Conservation (phyloP, 371 early-diverging fungal species). For the Rhizopus arrhizus region DNA sequence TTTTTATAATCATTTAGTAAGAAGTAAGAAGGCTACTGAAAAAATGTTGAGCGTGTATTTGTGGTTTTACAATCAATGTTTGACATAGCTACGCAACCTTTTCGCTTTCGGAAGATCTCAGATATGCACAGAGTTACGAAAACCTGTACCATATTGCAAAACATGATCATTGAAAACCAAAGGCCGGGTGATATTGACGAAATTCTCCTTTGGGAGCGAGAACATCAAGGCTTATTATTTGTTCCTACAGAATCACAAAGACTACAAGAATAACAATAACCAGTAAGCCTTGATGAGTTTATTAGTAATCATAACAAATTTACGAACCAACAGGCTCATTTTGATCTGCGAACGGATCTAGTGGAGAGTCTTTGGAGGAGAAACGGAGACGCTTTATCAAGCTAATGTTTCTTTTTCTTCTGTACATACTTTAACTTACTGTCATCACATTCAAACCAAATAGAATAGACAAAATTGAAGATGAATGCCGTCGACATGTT, state of each 20-base stretch:
- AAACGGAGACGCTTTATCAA: no score
- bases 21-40: not conserved
- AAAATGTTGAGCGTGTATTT: slow-evolving; percentile 4
- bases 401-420: no score
- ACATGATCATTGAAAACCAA: slow-evolving; percentile 9
- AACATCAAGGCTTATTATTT: no score
- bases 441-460: no score
- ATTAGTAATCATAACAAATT: not conserved
- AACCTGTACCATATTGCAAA: slow-evolving; percentile 8
- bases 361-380: not conserved
- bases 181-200: not conserved
- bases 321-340: not conserved
- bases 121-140: not conserved
- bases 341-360: not conserved
- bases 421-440: no score
- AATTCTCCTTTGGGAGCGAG: not conserved
- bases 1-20: not conserved
- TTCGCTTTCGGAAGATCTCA: not conserved
- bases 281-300: not conserved
- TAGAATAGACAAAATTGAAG: no score
- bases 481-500: no score
- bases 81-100: not conserved
- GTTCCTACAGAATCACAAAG: no score
- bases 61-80: slow-evolving; percentile 1
- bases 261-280: no score